Conservation (phyloP, 306 rosid species). For the Canavalia ensiformis region DNA sequence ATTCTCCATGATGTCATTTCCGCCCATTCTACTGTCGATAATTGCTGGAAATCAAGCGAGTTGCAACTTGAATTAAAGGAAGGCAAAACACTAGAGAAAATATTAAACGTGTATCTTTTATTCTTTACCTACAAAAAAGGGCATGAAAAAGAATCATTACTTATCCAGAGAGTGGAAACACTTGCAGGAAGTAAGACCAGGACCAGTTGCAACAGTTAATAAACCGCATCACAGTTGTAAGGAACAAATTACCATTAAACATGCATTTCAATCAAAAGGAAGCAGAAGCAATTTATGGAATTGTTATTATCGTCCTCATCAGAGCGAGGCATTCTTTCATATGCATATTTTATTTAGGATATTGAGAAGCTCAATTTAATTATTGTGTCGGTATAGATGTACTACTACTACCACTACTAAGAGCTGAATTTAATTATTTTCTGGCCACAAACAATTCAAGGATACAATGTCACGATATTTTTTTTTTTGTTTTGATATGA, state of each 20-base stretch:
- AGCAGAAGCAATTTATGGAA: neutral
- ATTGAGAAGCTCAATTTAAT: conserved; percentile 19
- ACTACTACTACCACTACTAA: neutral
- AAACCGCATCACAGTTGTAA: neutral
- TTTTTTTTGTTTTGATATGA: too few species aligned
- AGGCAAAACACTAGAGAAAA: conserved; percentile 54
- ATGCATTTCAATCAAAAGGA: conserved; percentile 12
- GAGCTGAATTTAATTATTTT: too few species aligned
- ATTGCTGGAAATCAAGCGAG: conserved; percentile 89
- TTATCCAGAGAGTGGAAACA: conserved; percentile 38
- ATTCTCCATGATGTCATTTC: conserved; percentile 78
- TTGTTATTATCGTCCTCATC: neutral
- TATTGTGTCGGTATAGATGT: neutral
- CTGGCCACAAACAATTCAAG: neutral
- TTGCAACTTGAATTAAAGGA: conserved; percentile 58
- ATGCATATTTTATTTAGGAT: neutral
- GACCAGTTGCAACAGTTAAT: conserved; percentile 3
- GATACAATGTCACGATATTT: too few species aligned
- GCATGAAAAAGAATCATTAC: conserved; percentile 5
- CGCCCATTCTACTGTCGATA: conserved; percentile 78
- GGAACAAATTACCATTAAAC: neutral
- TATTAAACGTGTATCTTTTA: conserved; percentile 44
- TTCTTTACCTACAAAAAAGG: conserved; percentile 59
- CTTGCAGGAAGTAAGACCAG: neutral
- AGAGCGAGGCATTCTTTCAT: neutral